Evolutionary conservation across 2,329 filamentous ascomycete genomes (phyloP), one percentile per base, ranked within the genome.

Genomic region (Aureobasidium sp.): DNA sequence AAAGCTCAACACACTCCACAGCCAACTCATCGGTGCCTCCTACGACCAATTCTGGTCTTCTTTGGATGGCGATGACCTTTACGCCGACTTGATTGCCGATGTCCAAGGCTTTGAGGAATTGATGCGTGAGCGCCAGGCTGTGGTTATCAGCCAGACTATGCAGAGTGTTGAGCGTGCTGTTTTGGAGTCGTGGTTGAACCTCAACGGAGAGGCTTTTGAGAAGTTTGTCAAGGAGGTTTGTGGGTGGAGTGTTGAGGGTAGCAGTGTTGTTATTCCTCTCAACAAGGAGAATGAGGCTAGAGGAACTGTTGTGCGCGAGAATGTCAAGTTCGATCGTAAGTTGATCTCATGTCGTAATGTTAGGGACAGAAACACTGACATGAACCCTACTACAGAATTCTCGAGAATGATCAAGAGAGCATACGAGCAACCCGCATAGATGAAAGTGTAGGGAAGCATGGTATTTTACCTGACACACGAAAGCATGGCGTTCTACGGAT

Each of bases 261-360:
- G 74, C 42, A 77, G 71, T 64, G 86, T 97, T 65, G 84, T 85
- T 74, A 84, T 99, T 61, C 94, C 94, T 61, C 81, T 87, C 71
- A 99, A 99, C 80, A 90, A 94, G 72, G 94, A 99, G 78, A 97
- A 97, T 75, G 93, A 97, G 84, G 94, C 91, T 48, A 91, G 95
- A 81, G 94, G 94, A 76, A 88, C 91, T 44, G 89, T 97, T 75
- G 95, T 97, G 71, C 85, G 92, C 70, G 94, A 99, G 81, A 92
- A 94, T 67, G 94, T 99, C 72, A 91, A 89, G 76, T 87, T 96
- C 63, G 90, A 94, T 68, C 91, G 78, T 80, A 73, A 75, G 78
- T 75, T 16, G 2, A 47, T 30, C 25, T 9, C 10, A 29, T 1
- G 42, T 8, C 14, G 10, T 10, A n/a, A 51, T 21, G 21, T 5